Base-by-base conservation (phyloP, 2,329 filamentous ascomycete genomes). In the Alternaria panax region DNA sequence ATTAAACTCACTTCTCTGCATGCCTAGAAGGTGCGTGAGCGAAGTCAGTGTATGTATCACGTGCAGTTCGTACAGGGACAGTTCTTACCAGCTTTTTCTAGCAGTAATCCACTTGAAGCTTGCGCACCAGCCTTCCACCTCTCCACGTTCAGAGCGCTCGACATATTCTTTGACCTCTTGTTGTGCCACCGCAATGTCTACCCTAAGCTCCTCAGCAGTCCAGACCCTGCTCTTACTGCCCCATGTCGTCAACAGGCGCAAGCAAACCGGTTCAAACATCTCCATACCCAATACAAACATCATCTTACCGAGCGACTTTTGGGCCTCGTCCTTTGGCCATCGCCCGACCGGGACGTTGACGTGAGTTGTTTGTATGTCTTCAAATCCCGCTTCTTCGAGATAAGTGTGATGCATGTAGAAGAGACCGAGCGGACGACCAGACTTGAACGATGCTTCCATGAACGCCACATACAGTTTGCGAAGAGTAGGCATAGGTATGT, bases 371-470 rank as follows among this genome's bases (percentile, higher is more conserved):
- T 72, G 69, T 5, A 82, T 73, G 34, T 83, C 77, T 16, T 74
- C 77, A 60, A 85, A 82, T 1, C 82, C 82, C 0, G 79, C 80
- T 27, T 76, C 75, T 40, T 73, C 71, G 5, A 85, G 74, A 14
- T 77, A 73, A 0, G 72, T 63, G 4, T 74, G 73, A 11, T 75
- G 71, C 60, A 84, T 75, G 69, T 84, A 83, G 54, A 72, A 75
- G 2, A 80, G 71, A 12, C 78, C 78, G 5, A 82, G 73, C 1
- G 79, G 79, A 9, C 75, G 76, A 0, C 80, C 80, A 0, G 76
- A 68, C 22, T 74, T 75, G 46, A 78, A 78, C 7, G 78, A 77
- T 1, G 82, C 81, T 46, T 75, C 65, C 64, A 75, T 70, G 51
- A 71, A 67, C 5, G 71, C 61, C 16, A 66, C 60, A 55, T 74